These are phyloP conservation scores for Debaryomycetaceae sp. DNA, from an alignment of 1,139 yeast species.

Conservation along the genomic window DNA sequence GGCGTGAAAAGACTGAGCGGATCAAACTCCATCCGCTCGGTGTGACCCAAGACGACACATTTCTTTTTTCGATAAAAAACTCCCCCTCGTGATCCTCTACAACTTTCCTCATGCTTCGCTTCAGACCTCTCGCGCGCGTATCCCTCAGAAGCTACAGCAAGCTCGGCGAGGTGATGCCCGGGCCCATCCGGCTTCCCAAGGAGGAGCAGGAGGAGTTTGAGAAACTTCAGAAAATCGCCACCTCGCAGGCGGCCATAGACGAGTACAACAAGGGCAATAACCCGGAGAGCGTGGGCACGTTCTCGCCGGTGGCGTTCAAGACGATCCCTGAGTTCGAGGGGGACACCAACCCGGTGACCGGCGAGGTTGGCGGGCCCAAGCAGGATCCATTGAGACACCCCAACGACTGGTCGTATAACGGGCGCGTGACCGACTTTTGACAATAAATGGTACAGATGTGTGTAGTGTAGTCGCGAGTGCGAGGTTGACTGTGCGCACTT, in stretches of 20 bases:
- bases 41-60: no score
- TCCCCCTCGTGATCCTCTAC: background rate
- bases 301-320: slow-evolving; percentile 57
- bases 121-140: slow-evolving; percentile 1
- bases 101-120: background rate
- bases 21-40: slow-evolving; percentile 38
- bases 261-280: slow-evolving; percentile 45
- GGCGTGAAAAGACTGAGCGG: slow-evolving; percentile 41
- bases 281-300: slow-evolving; percentile 6
- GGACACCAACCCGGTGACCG: slow-evolving; percentile 85
- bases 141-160: slow-evolving; percentile 5
- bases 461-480: no score
- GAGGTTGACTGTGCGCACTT: background rate
- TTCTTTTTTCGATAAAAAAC: background rate
- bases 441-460: no score
- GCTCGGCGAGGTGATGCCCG: slow-evolving; percentile 7
- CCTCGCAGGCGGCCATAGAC: slow-evolving; percentile 74
- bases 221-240: slow-evolving; percentile 73
- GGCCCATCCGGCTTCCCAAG: slow-evolving; percentile 77
- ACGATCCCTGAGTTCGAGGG: slow-evolving; percentile 96
- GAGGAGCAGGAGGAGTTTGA: slow-evolving; percentile 95
- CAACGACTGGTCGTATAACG: slow-evolving; percentile 93
- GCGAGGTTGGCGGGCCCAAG: slow-evolving; percentile 98
- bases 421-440: slow-evolving; percentile 91
- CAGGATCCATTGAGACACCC: slow-evolving; percentile 86